Evolutionary conservation across 2,329 filamentous ascomycete species (phyloP).

Genomic region (Aspergillus aculeatus): DNA sequence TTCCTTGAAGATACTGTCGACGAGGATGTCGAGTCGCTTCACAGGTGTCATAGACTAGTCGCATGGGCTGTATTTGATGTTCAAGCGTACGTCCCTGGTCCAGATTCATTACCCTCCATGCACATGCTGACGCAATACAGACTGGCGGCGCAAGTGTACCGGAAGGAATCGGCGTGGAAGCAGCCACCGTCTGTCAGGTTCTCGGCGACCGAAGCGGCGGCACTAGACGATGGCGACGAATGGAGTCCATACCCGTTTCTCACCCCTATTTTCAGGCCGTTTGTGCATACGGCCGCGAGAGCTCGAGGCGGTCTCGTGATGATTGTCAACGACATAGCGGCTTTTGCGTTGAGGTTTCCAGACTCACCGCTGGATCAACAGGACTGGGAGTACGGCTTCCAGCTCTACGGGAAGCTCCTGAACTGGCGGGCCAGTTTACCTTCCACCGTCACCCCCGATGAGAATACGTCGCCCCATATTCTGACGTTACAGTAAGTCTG

Average conservation of each 20-base stretch:
- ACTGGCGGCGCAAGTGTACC: conserved; percentile 24
- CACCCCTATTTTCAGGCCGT: conserved; percentile 12
- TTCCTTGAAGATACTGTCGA: conserved; percentile 12
- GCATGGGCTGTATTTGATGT: conserved; percentile 26
- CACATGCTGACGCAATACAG: conserved; percentile 12
- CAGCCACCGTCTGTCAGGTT: conserved; percentile 18
- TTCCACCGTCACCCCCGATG: conserved; percentile 9
- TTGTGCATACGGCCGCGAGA: conserved; percentile 14
- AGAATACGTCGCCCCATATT: conserved; percentile 19
- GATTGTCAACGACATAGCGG: conserved; percentile 18
- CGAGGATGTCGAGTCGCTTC: conserved; percentile 5
- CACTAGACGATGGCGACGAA: conserved; percentile 14
- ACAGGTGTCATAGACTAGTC: conserved; percentile 20
- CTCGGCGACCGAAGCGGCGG: conserved; percentile 15
- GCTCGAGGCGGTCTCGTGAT: conserved; percentile 14
- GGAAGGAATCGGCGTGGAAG: conserved; percentile 19
- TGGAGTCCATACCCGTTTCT: conserved; percentile 21
- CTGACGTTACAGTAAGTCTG: conserved; percentile 21
- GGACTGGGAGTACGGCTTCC: conserved; percentile 17
- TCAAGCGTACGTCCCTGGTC: conserved; percentile 17
- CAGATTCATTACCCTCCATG: no score
- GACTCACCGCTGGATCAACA: not conserved
- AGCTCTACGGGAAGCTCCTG: conserved; percentile 11
- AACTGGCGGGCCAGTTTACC: conserved; percentile 16
- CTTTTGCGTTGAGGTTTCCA: conserved; percentile 14